Conservation (phyloP, 192 early-diverging fungal species). For the Coemansia asiatica region DNA sequence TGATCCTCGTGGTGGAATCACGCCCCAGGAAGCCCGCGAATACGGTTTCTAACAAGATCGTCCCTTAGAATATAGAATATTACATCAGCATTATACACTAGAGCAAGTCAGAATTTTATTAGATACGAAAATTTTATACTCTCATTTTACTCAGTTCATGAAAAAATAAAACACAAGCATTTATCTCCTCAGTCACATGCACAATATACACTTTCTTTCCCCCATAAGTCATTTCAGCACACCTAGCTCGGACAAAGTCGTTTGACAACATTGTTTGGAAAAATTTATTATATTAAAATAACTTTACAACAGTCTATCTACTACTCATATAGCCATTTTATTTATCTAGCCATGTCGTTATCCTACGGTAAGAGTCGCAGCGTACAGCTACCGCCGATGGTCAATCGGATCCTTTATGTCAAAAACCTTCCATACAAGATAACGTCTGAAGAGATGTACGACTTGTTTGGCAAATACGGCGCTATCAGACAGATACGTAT, state of each 20-base stretch:
- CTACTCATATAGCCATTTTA: no score
- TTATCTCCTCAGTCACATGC: no score
- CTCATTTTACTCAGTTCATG: no score
- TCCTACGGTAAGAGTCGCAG: slow-evolving; percentile 48
- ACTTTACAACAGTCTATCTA: not conserved
- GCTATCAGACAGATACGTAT: slow-evolving; percentile 89
- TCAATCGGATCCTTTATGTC: slow-evolving; percentile 92
- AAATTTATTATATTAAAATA: no score
- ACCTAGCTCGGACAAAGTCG: no score
- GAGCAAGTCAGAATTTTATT: no score
- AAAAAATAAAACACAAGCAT: no score
- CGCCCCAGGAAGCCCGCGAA: slow-evolving; percentile 33
- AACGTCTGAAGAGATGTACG: slow-evolving; percentile 94
- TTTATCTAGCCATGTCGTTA: slow-evolving; percentile 30
- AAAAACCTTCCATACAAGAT: slow-evolving; percentile 97
- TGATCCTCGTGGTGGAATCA: slow-evolving; percentile 31
- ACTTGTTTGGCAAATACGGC: slow-evolving; percentile 97
- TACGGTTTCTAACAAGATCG: slow-evolving; percentile 14
- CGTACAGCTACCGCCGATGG: slow-evolving; percentile 85
- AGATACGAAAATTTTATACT: no score
- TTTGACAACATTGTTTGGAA: no score
- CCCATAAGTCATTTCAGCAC: no score
- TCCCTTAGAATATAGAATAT: not conserved
- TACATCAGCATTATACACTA: not conserved
- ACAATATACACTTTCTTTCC: no score